phyloP scores from a whole-genome alignment of 2,329 filamentous ascomycete species.

The Leptographium radiaticola region DNA sequence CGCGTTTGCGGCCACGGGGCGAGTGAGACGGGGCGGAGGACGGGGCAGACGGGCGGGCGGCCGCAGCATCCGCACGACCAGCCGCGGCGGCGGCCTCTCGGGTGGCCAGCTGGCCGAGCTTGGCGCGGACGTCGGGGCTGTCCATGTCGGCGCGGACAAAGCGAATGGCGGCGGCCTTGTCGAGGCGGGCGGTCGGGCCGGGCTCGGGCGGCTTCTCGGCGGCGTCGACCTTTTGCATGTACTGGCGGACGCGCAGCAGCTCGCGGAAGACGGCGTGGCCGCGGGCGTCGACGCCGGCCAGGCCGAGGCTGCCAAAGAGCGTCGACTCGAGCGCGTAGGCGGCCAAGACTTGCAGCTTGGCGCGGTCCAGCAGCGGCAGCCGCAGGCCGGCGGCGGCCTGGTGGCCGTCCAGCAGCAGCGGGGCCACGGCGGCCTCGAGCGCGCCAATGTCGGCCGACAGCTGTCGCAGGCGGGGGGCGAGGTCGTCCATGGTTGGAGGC shows the following conservation, averaged over 20 bases:
- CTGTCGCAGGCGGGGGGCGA: constrained; percentile 56
- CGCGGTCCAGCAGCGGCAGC: constrained; percentile 64
- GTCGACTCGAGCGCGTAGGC: constrained; percentile 86
- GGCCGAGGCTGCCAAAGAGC: constrained; percentile 67
- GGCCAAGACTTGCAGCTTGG: constrained; percentile 79
- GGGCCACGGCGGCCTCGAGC: constrained; percentile 59
- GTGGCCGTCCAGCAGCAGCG: constrained; percentile 41
- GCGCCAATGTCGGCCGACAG: constrained; percentile 70
- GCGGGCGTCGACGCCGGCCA: constrained; percentile 71
- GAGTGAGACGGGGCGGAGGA: neutral
- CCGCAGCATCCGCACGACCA: no score
- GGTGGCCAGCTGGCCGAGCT: constrained; percentile 35
- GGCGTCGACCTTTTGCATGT: constrained; percentile 82
- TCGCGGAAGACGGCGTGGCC: constrained; percentile 77
- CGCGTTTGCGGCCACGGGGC: neutral
- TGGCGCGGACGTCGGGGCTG: constrained; percentile 35
- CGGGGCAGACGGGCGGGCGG: no score
- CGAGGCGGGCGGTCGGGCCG: constrained; percentile 32
- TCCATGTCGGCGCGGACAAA: constrained; percentile 71
- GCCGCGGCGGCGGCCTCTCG: neutral
- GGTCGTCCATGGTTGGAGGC: constrained; percentile 23
- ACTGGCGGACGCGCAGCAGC: constrained; percentile 74
- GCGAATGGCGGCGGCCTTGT: constrained; percentile 66
- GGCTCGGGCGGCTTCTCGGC: constrained; percentile 42
- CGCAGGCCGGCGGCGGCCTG: neutral